phyloP scores from a whole-genome alignment of 495 filamentous ascomycete genomes.

The Amniculicola lignicola region DNA sequence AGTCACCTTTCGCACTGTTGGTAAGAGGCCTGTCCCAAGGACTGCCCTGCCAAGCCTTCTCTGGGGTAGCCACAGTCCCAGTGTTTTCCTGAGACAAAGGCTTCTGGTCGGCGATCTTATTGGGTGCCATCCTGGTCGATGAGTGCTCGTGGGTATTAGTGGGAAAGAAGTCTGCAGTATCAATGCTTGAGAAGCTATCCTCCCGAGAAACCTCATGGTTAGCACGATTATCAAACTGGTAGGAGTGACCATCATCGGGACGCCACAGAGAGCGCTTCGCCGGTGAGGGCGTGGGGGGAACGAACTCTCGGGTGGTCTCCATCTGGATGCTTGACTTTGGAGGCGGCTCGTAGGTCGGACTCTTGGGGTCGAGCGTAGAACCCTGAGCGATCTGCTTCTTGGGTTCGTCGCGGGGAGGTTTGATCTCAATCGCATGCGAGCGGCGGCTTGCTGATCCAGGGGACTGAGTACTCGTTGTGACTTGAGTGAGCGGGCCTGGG shows the following conservation, averaged over 20 bases:
- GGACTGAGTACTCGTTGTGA: neutral
- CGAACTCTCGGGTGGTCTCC: neutral
- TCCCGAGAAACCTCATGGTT: conserved; percentile 27
- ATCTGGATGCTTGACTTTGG: conserved; percentile 1
- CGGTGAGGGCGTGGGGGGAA: conserved; percentile 28
- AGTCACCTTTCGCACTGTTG: neutral
- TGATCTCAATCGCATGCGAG: conserved; percentile 38
- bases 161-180: conserved; percentile 45
- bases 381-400: conserved; percentile 15
- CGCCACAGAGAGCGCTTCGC: conserved; percentile 3
- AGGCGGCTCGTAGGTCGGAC: conserved; percentile 38
- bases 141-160: conserved; percentile 41
- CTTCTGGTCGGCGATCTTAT: conserved; percentile 12
- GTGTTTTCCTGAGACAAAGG: neutral
- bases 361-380: conserved; percentile 38
- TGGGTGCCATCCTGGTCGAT: conserved; percentile 27
- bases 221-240: conserved; percentile 3
- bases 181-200: conserved; percentile 39
- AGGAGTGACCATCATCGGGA: neutral
- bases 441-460: conserved; percentile 34
- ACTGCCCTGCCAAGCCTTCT: conserved; percentile 19
- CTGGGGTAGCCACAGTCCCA: conserved; percentile 18
- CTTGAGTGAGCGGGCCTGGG: neutral
- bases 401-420: conserved; percentile 23
- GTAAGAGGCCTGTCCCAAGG: conserved; percentile 21